Evolutionary conservation across 2,329 filamentous ascomycete species (phyloP), one percentile per base, ranked within the genome.

Genomic region (Penicillium nordicum): DNA sequence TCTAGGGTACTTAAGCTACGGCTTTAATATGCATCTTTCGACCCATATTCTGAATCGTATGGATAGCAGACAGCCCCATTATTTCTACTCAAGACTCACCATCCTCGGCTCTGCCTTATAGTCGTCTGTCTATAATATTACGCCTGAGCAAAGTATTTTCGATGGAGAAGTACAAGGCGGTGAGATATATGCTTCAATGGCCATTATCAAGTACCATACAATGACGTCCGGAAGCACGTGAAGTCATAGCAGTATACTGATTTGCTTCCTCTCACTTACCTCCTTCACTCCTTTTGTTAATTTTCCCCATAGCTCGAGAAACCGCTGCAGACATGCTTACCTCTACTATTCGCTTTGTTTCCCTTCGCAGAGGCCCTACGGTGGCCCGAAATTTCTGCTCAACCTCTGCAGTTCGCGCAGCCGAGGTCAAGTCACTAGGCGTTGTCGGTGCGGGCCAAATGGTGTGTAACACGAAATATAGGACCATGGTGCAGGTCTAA

Each of bases 401-500:
- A 34, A 85, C 83, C 38, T 75, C 85, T 43, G 77, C 80, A 44
- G 80, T 82, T 66, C 85, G 84, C 61, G 79, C 80, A 58, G 85
- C 87, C 54, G 85, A 92, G 69, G 87, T 99, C 60, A 95, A 92
- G 79, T 88, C 84, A 64, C 79, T 99, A 41, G 94, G 93, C 69
- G 93, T 99, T 48, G 82, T 99, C 69, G 94, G 94, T 63, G 92
- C 93, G 51, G 94, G 94, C 29, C 94, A 97, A 74, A 97, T 97
- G 92, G 92, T 96, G 76, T 70, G 81, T 72, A 59, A 30, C 8
- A 25, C 30, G 21, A 12, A 36, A 27, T 45, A 27, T 29, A 23
- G 42, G 42, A 9, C 36, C 23, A 27, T 29, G 41, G 11, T 25
- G 30, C 7, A 30, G 30, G 51, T 71, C 70, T 71, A 59, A 66